Evolutionary conservation across 2,329 filamentous ascomycete species (phyloP).

Genomic region (Neofusicoccum ribis): DNA sequence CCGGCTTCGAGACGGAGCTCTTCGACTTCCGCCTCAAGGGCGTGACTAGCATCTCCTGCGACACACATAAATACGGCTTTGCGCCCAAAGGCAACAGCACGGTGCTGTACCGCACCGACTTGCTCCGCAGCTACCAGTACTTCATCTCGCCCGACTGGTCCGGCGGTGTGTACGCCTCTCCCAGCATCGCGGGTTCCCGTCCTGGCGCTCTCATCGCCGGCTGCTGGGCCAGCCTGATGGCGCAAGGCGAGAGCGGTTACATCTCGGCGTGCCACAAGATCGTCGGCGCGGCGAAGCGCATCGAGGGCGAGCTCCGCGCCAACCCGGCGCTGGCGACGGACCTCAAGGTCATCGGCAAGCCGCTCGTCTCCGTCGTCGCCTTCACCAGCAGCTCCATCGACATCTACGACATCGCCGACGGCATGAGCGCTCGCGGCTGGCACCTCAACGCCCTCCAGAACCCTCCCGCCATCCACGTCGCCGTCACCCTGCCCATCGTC

Average conservation of each 20-base stretch:
- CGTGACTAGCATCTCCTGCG: slow-evolving; percentile 92
- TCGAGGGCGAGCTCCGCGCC: slow-evolving; percentile 69
- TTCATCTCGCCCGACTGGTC: slow-evolving; percentile 95
- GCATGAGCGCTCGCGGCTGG: slow-evolving; percentile 82
- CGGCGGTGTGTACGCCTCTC: slow-evolving; percentile 93
- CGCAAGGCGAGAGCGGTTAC: slow-evolving; percentile 83
- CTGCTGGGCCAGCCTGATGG: slow-evolving; percentile 92
- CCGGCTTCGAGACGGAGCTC: slow-evolving; percentile 83
- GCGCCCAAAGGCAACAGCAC: slow-evolving; percentile 97
- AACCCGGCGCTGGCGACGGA: slow-evolving; percentile 69
- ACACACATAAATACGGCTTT: slow-evolving; percentile 99
- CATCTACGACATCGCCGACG: slow-evolving; percentile 92
- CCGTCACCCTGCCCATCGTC: slow-evolving; percentile 84
- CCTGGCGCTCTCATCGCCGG: slow-evolving; percentile 93
- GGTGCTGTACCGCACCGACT: slow-evolving; percentile 79
- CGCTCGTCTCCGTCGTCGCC: slow-evolving; percentile 85
- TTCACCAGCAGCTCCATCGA: slow-evolving; percentile 83
- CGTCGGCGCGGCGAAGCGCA: slow-evolving; percentile 80
- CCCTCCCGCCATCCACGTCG: slow-evolving; percentile 89
- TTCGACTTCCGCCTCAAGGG: slow-evolving; percentile 95
- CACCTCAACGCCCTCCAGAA: slow-evolving; percentile 93
- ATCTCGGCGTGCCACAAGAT: slow-evolving; percentile 84
- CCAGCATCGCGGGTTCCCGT: slow-evolving; percentile 85
- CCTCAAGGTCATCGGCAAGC: slow-evolving; percentile 78
- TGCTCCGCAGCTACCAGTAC: slow-evolving; percentile 87